These are phyloP conservation scores for Xylariales sp. DNA, from an alignment of 2,329 filamentous ascomycete genomes.

Conservation along the genomic window DNA sequence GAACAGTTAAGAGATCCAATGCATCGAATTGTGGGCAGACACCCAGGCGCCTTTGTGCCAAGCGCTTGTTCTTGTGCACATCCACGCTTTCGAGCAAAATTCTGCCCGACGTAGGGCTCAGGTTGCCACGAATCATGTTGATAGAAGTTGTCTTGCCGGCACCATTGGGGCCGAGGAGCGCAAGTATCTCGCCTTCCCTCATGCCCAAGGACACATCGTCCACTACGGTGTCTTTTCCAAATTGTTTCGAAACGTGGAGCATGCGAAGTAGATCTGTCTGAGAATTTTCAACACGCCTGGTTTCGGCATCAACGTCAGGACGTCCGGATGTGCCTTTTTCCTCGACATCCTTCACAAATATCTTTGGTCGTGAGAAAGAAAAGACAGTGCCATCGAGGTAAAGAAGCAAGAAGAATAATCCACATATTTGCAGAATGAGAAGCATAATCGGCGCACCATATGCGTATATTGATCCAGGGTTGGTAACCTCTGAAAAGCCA, in stretches of 20 bases:
- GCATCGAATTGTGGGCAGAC: slow-evolving; percentile 73
- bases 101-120: slow-evolving; percentile 58
- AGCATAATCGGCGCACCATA: slow-evolving; percentile 69
- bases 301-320: slow-evolving; percentile 23
- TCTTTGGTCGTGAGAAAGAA: slow-evolving; percentile 24
- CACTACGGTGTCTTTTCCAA: slow-evolving; percentile 60
- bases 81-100: slow-evolving; percentile 67
- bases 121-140: slow-evolving; percentile 67
- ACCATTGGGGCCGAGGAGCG: slow-evolving; percentile 71
- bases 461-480: slow-evolving; percentile 54
- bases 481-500: slow-evolving; percentile 31
- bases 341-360: slow-evolving; percentile 18
- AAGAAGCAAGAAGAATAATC: slow-evolving; percentile 57
- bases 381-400: slow-evolving; percentile 62
- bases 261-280: slow-evolving; percentile 51
- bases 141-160: slow-evolving; percentile 74
- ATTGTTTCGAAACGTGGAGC: slow-evolving; percentile 63
- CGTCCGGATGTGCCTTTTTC: slow-evolving; percentile 16
- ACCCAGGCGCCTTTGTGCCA: slow-evolving; percentile 61
- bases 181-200: slow-evolving; percentile 64
- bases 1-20: slow-evolving; percentile 70
- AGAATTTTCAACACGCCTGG: slow-evolving; percentile 20
- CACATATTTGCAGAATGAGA: slow-evolving; percentile 56
- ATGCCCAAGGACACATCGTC: slow-evolving; percentile 70
- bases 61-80: slow-evolving; percentile 58